Evolutionary conservation across 805 yeast species (phyloP).

Genomic region (Suhomyces vadensis): DNA sequence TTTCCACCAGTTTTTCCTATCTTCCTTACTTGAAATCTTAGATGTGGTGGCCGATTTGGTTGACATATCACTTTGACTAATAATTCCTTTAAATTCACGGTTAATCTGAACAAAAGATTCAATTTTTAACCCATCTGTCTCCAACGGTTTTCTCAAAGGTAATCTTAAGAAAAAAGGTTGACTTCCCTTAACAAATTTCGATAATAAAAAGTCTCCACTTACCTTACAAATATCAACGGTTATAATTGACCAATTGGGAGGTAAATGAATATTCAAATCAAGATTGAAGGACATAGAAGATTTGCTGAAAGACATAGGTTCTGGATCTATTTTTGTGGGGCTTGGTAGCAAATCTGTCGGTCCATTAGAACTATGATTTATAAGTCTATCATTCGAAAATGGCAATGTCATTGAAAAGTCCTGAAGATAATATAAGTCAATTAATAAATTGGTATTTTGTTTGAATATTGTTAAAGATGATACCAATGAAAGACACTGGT

Average conservation of each 20-base stretch:
- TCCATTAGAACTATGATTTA: slow-evolving; percentile 16
- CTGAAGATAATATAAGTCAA: slow-evolving; percentile 20
- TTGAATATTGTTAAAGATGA: slow-evolving; percentile 24
- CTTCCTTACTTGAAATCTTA: slow-evolving; percentile 53
- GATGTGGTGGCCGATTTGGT: slow-evolving; percentile 57
- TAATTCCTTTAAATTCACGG: slow-evolving; percentile 41
- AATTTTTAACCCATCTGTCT: slow-evolving; percentile 37
- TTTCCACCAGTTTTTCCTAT: slow-evolving; percentile 78
- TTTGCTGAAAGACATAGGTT: not conserved
- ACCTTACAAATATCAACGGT: slow-evolving; percentile 59
- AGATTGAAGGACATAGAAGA: slow-evolving; percentile 10
- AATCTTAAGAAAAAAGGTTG: slow-evolving; percentile 54
- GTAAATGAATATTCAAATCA: slow-evolving; percentile 25
- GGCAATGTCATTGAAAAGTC: slow-evolving; percentile 23
- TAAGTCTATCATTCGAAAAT: slow-evolving; percentile 19
- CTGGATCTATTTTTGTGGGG: not conserved
- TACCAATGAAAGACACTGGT: slow-evolving; percentile 19
- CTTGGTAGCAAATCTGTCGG: slow-evolving; percentile 13
- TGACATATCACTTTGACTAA: slow-evolving; percentile 59
- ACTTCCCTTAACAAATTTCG: slow-evolving; percentile 36
- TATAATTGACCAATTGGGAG: slow-evolving; percentile 57
- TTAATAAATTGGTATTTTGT: slow-evolving; percentile 14
- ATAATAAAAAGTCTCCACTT: slow-evolving; percentile 58
- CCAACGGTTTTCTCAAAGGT: slow-evolving; percentile 52
- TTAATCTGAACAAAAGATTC: slow-evolving; percentile 46